Base-by-base conservation (phyloP, 108 stramenopile genomes). In the Skeletonema tropicum region DNA sequence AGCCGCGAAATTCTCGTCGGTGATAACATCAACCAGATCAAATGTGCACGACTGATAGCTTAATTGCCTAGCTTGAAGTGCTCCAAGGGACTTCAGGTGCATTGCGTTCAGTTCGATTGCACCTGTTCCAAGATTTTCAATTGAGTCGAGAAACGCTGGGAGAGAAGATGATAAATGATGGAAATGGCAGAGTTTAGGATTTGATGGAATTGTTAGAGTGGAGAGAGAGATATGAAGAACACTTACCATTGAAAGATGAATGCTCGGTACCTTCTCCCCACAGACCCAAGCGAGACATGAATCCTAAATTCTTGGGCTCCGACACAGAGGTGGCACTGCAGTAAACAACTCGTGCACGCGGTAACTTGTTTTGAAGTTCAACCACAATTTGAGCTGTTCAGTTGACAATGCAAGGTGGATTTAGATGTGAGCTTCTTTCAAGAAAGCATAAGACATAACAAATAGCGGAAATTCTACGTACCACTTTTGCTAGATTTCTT, bases 241-340 rank as follows among this genome's bases (percentile, higher is more conserved):
- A 29, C 26, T 29, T 29, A 29, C 26, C 26, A 29, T 57, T 33
- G 46, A 68, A 66, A 11, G 59, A 63, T 12, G 0, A 2, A 60
- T 64, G 63, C 62, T 64, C 71, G 23, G 46, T 66, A 0, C 66
- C 65, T 10, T 39, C 46, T 3, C 87, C 87, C 86, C 86, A 88
- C 17, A 88, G 77, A 5, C 87, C 87, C 14, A 88, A 82, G 13
- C 87, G 81, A 3, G 35, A 64, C 87, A 88, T 88, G 82, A 87
- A 88, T 31, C 81, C 85, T 14, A 87, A 45, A 77, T 86, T 85
- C 6, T 68, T 46, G 5, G 86, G 83, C 64, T 87, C 86, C 2
- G 84, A 82, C 12, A 83, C 86, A 57, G 83, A 82, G 0, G 87
- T 87, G 32, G 87, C 86, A 21, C 71, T 78, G 77, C 81, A 86